phyloP scores from a whole-genome alignment of 768 basidiomycete species.

The Dentipellis sp. region DNA sequence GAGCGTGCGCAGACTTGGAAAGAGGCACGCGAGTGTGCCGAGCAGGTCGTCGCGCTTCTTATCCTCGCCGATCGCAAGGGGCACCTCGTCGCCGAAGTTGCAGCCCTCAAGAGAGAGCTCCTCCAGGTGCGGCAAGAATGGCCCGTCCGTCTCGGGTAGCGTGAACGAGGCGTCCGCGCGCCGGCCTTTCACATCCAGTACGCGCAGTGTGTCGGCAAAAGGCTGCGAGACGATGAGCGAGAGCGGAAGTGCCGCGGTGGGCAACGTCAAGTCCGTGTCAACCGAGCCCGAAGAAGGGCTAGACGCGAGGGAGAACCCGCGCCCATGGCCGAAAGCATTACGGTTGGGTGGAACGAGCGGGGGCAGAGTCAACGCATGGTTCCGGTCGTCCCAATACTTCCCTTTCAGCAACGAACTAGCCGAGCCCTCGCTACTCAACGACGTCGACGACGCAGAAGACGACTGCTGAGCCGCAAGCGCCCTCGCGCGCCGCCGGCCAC shows the following conservation, averaged over 20 bases:
- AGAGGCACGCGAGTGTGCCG: conserved; percentile 50
- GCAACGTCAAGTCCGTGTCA: conserved; percentile 2
- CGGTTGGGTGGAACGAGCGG: conserved; percentile 1
- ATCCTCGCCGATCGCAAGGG: conserved; percentile 33
- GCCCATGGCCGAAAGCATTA: not conserved
- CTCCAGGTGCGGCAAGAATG: conserved; percentile 56
- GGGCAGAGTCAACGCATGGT: conserved; percentile 9
- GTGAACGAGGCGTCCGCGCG: conserved; percentile 62
- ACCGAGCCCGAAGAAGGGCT: not conserved
- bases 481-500: conserved; percentile 55
- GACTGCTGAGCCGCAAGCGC: conserved; percentile 35
- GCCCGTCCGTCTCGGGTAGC: conserved; percentile 29
- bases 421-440: conserved; percentile 4
- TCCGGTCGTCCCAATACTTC: conserved; percentile 8
- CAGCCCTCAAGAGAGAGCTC: conserved; percentile 73
- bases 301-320: conserved; percentile 2
- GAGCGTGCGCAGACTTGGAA: conserved; percentile 60
- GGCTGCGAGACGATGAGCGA: conserved; percentile 9
- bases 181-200: conserved; percentile 53
- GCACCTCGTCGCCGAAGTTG: conserved; percentile 50
- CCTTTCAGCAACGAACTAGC: conserved; percentile 9
- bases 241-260: conserved; percentile 11
- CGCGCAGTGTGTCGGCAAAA: conserved; percentile 18
- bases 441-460: conserved; percentile 13
- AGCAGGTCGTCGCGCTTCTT: conserved; percentile 48